Base-by-base conservation (phyloP, 345 rosid genomes). In the Euclidium syriacum region DNA sequence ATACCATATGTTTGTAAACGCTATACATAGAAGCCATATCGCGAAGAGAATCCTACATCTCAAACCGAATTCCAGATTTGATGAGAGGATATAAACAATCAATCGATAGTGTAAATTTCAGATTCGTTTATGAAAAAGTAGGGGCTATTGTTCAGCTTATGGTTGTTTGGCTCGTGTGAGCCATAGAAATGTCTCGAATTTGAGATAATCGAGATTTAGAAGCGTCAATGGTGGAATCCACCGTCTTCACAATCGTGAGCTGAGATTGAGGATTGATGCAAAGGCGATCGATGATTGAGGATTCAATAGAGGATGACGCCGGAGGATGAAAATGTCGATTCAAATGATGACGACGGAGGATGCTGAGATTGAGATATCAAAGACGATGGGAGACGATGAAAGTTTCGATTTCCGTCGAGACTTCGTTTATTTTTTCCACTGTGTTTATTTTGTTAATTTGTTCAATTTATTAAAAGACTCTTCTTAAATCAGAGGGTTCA, bases 181-280 rank as follows among this genome's bases (percentile, higher is more conserved):
- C 87, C 1, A 84, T 64, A 4, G 87, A 84, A 39, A 88, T 88
- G 47, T 81, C 71, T 24, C 78, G 77, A 52, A 88, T 84, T 63
- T 83, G 74, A 4, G 79, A 63, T 15, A 86, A 68, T 58, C 90
- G 85, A 52, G 96, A 78, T 69, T 73, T 73, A 26, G 79, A 70
- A 2, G 74, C 76, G 49, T 78, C 79, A 17, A 74, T 64, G 67
- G 84, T 53, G 11, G 77, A 75, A 61, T 85, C 85, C 27, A 80
- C 14, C 14, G 79, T 73, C 61, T 80, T 80, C 12, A 69, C 19
- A 26, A 80, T 56, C 30, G 74, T 78, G 51, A 75, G 83, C 65
- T 76, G 83, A n/a, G n/a, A n/a, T n/a, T n/a, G n/a, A n/a, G n/a
- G n/a, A n/a, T n/a, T n/a, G n/a, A n/a, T n/a, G n/a, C n/a, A n/a